Conservation (phyloP, 768 basidiomycete genomes). For the Sistotremastrum suecicum region DNA sequence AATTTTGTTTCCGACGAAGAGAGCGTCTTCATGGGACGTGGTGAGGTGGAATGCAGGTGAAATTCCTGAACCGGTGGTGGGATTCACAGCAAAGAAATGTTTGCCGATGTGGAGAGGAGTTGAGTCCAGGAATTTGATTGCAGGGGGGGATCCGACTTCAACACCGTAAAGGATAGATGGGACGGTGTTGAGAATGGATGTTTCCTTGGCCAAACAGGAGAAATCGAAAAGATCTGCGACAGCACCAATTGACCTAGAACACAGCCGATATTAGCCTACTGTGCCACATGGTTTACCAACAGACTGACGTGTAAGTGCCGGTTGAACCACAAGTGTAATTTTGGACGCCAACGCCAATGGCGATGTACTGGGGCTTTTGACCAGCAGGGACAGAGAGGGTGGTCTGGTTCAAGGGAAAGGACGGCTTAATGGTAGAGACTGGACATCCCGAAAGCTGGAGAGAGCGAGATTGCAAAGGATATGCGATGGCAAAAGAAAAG, state of each 20-base stretch:
- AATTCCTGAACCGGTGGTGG: constrained; percentile 5
- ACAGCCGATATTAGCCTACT: not conserved
- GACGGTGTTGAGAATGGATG: not conserved
- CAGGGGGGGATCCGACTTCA: not conserved
- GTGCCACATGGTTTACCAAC: not conserved
- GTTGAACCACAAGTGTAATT: constrained; percentile 5
- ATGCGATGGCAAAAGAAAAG: no score
- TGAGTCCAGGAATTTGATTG: not conserved
- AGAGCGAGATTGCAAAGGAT: no score
- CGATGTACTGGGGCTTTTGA: constrained; percentile 1
- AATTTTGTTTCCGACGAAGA: not conserved
- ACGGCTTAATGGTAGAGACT: no score
- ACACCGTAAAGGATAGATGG: not conserved
- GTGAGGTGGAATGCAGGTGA: constrained; percentile 12
- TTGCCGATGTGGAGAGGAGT: constrained; percentile 5
- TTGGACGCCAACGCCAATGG: constrained; percentile 6
- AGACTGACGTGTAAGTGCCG: constrained; percentile 1
- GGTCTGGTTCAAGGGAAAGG: constrained; percentile 1
- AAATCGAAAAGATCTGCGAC: constrained; percentile 8
- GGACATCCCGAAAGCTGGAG: no score
- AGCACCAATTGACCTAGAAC: constrained; percentile 7
- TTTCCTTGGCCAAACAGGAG: constrained; percentile 5
- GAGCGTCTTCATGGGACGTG: constrained; percentile 1
- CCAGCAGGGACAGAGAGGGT: not conserved
- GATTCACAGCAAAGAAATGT: constrained; percentile 15